Evolutionary conservation across 1,139 yeast species (phyloP).

Genomic region (Debaryomyces singareniensis): DNA sequence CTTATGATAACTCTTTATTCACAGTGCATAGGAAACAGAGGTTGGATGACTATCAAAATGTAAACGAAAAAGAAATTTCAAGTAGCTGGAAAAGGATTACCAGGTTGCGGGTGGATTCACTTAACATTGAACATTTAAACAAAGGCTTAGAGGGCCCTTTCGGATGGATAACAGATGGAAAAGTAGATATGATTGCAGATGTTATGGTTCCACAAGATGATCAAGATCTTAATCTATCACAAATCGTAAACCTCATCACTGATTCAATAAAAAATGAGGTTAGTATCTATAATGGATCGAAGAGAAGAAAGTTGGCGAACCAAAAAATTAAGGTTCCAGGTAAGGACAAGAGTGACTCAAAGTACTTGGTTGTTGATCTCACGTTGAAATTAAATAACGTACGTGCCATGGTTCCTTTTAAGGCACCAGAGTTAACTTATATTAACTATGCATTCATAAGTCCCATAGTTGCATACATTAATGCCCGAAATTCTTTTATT

Average conservation of each 20-base stretch:
- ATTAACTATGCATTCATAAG: constrained; percentile 86
- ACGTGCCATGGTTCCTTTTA: constrained; percentile 81
- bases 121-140: constrained; percentile 82
- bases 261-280: constrained; percentile 36
- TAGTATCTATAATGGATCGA: constrained; percentile 17
- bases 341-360: constrained; percentile 29
- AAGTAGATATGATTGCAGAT: constrained; percentile 90
- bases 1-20: constrained; percentile 88
- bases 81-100: constrained; percentile 59
- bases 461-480: constrained; percentile 94
- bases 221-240: constrained; percentile 35
- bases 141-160: constrained; percentile 90
- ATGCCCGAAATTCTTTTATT: constrained; percentile 81
- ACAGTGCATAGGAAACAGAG: constrained; percentile 79
- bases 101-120: constrained; percentile 74
- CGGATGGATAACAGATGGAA: constrained; percentile 92
- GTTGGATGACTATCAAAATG: constrained; percentile 33
- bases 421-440: constrained; percentile 77
- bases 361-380: constrained; percentile 71
- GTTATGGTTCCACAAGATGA: constrained; percentile 69
- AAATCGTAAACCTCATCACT: constrained; percentile 34
- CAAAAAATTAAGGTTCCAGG: neutral
- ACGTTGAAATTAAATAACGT: constrained; percentile 77
- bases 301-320: constrained; percentile 25
- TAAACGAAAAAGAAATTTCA: constrained; percentile 1